phyloP scores from a whole-genome alignment of 306 rosid genomes.

The Datisca glomerata region DNA sequence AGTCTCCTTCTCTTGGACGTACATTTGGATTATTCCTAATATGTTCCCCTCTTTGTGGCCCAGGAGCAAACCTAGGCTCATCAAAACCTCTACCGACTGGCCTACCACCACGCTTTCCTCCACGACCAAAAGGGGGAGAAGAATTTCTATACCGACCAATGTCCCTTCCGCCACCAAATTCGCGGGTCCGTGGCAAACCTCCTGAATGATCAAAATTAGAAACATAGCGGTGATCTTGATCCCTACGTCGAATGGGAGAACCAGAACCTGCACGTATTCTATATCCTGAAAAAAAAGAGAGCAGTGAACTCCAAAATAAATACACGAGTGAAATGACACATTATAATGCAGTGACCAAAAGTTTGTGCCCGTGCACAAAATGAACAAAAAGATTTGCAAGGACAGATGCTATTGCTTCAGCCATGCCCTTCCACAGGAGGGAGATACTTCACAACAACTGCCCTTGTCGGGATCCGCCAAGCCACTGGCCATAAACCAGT shows the following conservation, averaged over 20 bases:
- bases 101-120: slow-evolving; percentile 61
- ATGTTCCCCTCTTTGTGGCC: slow-evolving; percentile 61
- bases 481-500: too few relatives aligned
- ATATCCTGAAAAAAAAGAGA: slow-evolving; percentile 76
- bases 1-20: slow-evolving; percentile 89
- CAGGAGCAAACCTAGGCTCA: slow-evolving; percentile 48
- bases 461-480: slow-evolving; percentile 31
- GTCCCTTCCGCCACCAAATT: slow-evolving; percentile 52
- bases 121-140: slow-evolving; percentile 64
- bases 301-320: slow-evolving; percentile 30
- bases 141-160: slow-evolving; percentile 60
- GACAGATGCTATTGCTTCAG: slow-evolving; percentile 30
- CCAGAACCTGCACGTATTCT: slow-evolving; percentile 85
- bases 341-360: slow-evolving; percentile 28
- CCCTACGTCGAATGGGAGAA: slow-evolving; percentile 73
- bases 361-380: slow-evolving; percentile 30
- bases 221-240: slow-evolving; percentile 39
- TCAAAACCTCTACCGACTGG: slow-evolving; percentile 63
- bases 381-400: slow-evolving; percentile 17
- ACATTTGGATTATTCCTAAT: slow-evolving; percentile 77
- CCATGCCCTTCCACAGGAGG: too few relatives aligned
- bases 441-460: slow-evolving; percentile 25
- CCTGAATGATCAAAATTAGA: slow-evolving; percentile 44
- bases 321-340: slow-evolving; percentile 13
- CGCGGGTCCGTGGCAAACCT: slow-evolving; percentile 38